Evolutionary conservation across 805 yeast genomes (phyloP), one percentile per base, ranked within the genome.

Genomic region (Metschnikowia kunwiensis): DNA sequence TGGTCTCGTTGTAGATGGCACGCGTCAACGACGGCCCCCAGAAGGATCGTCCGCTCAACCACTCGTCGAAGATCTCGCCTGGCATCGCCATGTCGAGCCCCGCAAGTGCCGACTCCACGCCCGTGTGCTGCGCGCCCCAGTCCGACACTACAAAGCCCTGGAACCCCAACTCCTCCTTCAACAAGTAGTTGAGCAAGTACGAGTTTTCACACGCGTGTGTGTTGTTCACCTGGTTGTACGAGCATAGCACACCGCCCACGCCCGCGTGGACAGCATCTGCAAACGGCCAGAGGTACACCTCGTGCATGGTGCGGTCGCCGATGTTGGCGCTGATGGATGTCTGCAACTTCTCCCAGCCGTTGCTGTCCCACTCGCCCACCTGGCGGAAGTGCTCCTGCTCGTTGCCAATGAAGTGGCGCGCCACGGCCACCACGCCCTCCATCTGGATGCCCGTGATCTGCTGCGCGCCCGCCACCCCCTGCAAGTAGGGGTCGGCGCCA

Each of bases 21-120:
- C 71, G 51, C 0, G 83, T 74, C 38, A 79, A 60, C 16, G 73
- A 58, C 2, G 81, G 74, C 1, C 82, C 83, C 78, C 78, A 75
- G 34, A 62, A 68, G 0, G 81, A 71, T 45, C 70, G 69, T 1
- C 78, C 80, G 20, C 71, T 59, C 28, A 67, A 60, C 78, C 77
- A 72, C 30, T 65, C 74, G 38, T 75, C 77, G 44, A 70, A 72
- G 1, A 66, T 56, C 37, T 74, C 77, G 3, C 79, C 78, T 1
- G 84, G 84, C 83, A 79, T 77, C 9, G 74, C 63, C 82, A 80
- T 76, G 55, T 80, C 85, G 23, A 77, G 56, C 2, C 86, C 86
- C 2, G 81, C 68, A 16, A 75, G 55, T 1, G 75, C 78, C 1
- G 80, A 68, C 33, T 68, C 64, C 5, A 77, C 76, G 5, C 84